Base-by-base conservation (phyloP, 208 protist species). In the Trypanosoma scelopori region DNA sequence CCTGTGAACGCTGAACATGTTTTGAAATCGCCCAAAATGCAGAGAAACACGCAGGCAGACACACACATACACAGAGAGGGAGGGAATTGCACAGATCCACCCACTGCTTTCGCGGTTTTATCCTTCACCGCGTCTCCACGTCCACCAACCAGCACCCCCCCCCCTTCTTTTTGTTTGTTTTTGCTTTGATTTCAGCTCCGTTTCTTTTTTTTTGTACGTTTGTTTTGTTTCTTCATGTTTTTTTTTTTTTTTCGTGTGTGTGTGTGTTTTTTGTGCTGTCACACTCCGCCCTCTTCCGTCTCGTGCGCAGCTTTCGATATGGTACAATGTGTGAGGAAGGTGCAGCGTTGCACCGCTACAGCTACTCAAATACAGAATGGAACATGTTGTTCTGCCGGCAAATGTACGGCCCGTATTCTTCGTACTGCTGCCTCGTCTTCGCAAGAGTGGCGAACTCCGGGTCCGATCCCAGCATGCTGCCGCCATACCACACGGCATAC, bases 401-500 rank as follows among this genome's bases (percentile, higher is more conserved):
- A 62, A 99, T 98, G 18, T 81, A 83, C 46, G 98, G 97, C 42
- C 98, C 99, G 52, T 95, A 64, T 78, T 99, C 99, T 37, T 99
- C 92, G 74, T 99, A 99, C 57, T 98, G 73, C 46, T 69, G 82
- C 65, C 98, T 98, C 20, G 97, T 98, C 50, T 98, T 89, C 35
- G 90, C 94, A 12, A 97, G 77, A 18, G 47, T 74, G 45, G 85
- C 82, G 74, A 99, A 99, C 49, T 98, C 84, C 22, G 81, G 78
- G 32, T 87, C 97, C 11, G 76, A 76, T 12, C 93, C 97, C 9
- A 99, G 75, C 76, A 97, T 85, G 58, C 88, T 96, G 49, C 97
- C 98, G 55, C 98, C 98, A 53, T 93, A 98, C 95, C 94, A 99
- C 20, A 98, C 97, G 28, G 97, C 96, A 76, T 96, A 95, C 32